Base-by-base conservation (phyloP, 345 rosid species). In the Brassica incana region DNA sequence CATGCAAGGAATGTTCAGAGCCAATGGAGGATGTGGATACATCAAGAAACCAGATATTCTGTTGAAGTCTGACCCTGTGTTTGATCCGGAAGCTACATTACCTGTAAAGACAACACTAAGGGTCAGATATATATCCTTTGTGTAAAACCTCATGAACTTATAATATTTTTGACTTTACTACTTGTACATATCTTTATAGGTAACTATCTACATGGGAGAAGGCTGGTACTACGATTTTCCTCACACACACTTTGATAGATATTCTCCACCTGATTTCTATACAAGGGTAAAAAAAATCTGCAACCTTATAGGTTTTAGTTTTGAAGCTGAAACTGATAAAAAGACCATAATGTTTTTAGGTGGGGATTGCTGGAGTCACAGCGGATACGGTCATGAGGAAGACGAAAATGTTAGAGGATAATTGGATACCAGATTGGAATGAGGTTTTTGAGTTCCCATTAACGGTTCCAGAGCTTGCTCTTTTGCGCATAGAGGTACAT, bases 1-100 rank as follows among this genome's bases (percentile, higher is more conserved):
- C 85, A 92, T 94, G 98, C 97, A 90, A 14, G 98, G 97, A 71
- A 92, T 94, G 97, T 94, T 89, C 83, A 89, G 79, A 85, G 94
- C 90, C 54, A 94, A 94, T 67, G 97, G 98, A 60, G 94, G 97
- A 74, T 92, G 98, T 73, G 98, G 98, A 11, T 94, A 87, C 80
- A 82, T 94, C 61, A 92, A 92, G 84, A 94, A 92, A 78, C 97
- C 98, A 2, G 88, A 87, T 69, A 81, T 94, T 77, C 83, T 94
- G 2, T 56, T 92, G 73, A 80, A 79, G n/a, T 16, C 89, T 1
- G 65, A 73, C 10, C 70, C 81, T 59, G 60, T 87, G 5, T 92
- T 91, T 76, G 94, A 92, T 79, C 94, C 94, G 4, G 86, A 80
- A 70, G 87, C 78, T 80, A 69, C 65, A 29, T 82, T 87, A 69